Base-by-base conservation (phyloP, 371 early-diverging fungal genomes). In the Blakeslea trispora region DNA sequence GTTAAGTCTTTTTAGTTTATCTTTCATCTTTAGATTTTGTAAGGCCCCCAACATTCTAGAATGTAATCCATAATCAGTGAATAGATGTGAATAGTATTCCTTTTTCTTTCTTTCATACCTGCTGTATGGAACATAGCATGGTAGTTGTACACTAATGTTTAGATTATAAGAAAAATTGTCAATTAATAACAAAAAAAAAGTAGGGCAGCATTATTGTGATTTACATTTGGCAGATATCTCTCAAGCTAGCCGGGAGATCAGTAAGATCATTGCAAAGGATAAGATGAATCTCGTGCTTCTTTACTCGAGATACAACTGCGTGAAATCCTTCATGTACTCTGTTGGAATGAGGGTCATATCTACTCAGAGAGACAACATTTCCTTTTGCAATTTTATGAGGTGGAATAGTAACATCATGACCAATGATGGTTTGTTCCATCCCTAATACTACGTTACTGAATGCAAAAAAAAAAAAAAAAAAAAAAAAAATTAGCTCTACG, bases 31-130 rank as follows among this genome's bases (percentile, higher is more conserved):
- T 31, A 47, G 31, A 1, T 17, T 15, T 3, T 23, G 5, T 8
- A 47, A n/a, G 7, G 47, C 47, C 17, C 11, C 8, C 9, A 47
- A 47, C 47, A 47, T 47, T 32, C 47, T 47, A 47, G 7, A 28
- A 28, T 5, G 28, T 5, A 28, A 28, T 18, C 5, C n/a, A n/a
- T 4, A 3, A 43, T 18, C 1, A 17, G 18, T 43, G 18, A 43
- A 18, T 9, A 6, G 18, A 43, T 9, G n/a, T 21, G 23, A 23
- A 45, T n/a, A n/a, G n/a, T n/a, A 23, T 22, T 21, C 8, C 19
- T 44, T 10, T 4, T 35, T 17, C 3, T 13, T 7, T 10, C 35
- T 17, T 6, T 15, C 21, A 11, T 15, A 49, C 28, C 50, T 50
- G 37, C 5, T 21, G 15, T 21, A 40, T 5, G 40, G 21, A 21